These are phyloP conservation scores for Penicillium paradoxum DNA, from an alignment of 495 filamentous ascomycete genomes.

Conservation along the genomic window DNA sequence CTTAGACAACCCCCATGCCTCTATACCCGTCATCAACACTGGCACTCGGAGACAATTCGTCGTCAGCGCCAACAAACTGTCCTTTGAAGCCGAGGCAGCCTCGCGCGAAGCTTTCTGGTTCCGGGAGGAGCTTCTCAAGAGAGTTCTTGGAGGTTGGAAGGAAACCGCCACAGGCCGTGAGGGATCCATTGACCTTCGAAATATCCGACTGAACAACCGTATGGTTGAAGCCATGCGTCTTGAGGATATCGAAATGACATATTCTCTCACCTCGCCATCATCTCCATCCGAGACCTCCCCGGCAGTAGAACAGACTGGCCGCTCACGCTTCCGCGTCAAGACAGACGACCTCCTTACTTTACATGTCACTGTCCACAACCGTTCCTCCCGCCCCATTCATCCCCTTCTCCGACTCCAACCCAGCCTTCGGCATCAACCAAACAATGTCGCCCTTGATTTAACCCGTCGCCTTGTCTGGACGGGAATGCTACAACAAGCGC, in stretches of 20 bases:
- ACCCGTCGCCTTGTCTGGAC: slow-evolving; percentile 80
- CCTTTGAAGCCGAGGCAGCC: slow-evolving; percentile 71
- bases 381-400: slow-evolving; percentile 60
- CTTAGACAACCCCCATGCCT: slow-evolving; percentile 66
- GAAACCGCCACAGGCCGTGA: slow-evolving; percentile 52
- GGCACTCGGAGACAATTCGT: slow-evolving; percentile 78
- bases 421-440: slow-evolving; percentile 65
- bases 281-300: slow-evolving; percentile 15
- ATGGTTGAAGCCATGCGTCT: slow-evolving; percentile 83
- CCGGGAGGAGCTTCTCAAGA: slow-evolving; percentile 73
- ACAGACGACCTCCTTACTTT: slow-evolving; percentile 71
- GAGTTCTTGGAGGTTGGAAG: slow-evolving; percentile 65
- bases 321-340: slow-evolving; percentile 50
- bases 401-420: slow-evolving; percentile 76
- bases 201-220: slow-evolving; percentile 62
- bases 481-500: slow-evolving; percentile 70
- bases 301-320: slow-evolving; percentile 37
- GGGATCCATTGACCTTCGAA: slow-evolving; percentile 71
- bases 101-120: slow-evolving; percentile 90
- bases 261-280: slow-evolving; percentile 42
- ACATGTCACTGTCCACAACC: slow-evolving; percentile 63
- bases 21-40: slow-evolving; percentile 75
- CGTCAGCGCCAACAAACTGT: slow-evolving; percentile 71
- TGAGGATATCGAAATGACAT: slow-evolving; percentile 70
- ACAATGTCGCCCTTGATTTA: slow-evolving; percentile 73